Evolutionary conservation across 2,329 filamentous ascomycete genomes (phyloP).

Genomic region (Fusarium redolens): DNA sequence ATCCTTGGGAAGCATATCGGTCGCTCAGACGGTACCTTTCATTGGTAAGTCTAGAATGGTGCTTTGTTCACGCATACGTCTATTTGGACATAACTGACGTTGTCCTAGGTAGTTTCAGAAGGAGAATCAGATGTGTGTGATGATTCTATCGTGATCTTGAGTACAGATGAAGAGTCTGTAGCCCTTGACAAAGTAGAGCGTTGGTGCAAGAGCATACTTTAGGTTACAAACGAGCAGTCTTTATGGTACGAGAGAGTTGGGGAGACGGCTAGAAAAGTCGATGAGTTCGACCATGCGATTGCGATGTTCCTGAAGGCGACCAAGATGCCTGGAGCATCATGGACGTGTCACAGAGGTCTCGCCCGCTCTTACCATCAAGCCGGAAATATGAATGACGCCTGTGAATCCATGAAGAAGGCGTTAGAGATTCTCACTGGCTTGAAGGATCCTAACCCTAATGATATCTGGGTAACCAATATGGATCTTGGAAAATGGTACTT

Average conservation of each 20-base stretch:
- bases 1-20: neutral
- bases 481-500: neutral
- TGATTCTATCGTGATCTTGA: neutral
- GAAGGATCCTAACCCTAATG: neutral
- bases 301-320: neutral
- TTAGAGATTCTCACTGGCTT: rapidly evolving
- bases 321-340: neutral
- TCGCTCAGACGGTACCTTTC: neutral
- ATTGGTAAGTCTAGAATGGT: neutral
- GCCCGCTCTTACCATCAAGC: too few relatives aligned
- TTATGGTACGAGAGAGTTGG: neutral
- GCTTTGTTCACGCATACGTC: neutral
- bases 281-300: neutral
- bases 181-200: neutral
- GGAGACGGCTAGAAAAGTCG: neutral
- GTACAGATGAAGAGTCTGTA: neutral
- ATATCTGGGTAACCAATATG: neutral
- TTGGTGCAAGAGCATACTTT: neutral
- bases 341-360: neutral
- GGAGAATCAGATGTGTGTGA: neutral
- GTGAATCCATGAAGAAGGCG: neutral
- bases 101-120: neutral
- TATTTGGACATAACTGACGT: neutral
- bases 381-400: neutral
- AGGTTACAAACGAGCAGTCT: neutral